Conservation (phyloP, 2,329 filamentous ascomycete genomes). For the Stemphylium lycopersici region DNA sequence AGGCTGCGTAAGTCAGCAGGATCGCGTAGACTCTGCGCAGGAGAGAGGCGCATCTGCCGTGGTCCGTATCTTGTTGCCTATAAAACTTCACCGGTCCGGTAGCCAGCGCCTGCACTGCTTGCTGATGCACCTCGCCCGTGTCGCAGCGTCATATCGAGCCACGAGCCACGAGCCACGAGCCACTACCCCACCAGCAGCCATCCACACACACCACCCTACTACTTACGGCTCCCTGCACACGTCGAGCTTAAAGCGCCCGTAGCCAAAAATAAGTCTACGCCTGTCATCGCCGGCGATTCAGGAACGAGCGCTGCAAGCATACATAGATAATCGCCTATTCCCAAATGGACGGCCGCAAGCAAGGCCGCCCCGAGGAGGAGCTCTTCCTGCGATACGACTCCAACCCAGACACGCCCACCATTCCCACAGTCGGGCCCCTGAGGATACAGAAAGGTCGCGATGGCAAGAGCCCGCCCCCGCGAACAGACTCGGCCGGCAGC, state of each 20-base stretch:
- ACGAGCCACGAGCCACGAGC: conserved; percentile 1
- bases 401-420: conserved; percentile 73
- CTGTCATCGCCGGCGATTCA: conserved; percentile 33
- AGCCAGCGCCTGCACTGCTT: conserved; percentile 9
- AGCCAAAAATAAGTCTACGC: conserved; percentile 34
- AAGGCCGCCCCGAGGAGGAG: conserved; percentile 77
- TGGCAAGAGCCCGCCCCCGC: conserved; percentile 59
- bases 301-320: conserved; percentile 13
- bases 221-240: conserved; percentile 13
- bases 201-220: conserved; percentile 13
- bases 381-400: conserved; percentile 70
- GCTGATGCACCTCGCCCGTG: conserved; percentile 13
- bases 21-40: conserved; percentile 20
- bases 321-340: conserved; percentile 3
- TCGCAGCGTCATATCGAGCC: conserved; percentile 15
- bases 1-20: conserved; percentile 37
- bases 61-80: conserved; percentile 11
- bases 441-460: conserved; percentile 78
- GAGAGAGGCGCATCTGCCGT: conserved; percentile 16
- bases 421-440: conserved; percentile 82
- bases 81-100: conserved; percentile 15
- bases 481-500: conserved; percentile 68
- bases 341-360: conserved; percentile 56
- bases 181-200: conserved; percentile 29
- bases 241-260: conserved; percentile 26